phyloP scores from a whole-genome alignment of 2,329 filamentous ascomycete genomes.

The Rhinocladiella similis region DNA sequence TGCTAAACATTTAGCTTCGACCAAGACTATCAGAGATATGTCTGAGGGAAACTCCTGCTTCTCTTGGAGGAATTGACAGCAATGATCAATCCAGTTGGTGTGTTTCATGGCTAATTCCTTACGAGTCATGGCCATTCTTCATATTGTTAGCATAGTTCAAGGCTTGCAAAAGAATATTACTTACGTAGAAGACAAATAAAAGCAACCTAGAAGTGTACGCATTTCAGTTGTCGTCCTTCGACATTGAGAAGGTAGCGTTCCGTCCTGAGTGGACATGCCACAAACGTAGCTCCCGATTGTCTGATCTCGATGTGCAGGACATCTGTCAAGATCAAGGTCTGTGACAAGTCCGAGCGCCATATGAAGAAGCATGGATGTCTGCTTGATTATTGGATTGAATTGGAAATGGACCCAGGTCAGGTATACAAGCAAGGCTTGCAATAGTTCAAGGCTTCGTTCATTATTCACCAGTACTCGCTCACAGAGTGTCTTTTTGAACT shows the following conservation, averaged over 20 bases:
- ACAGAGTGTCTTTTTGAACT: slow-evolving; percentile 1
- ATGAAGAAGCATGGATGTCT: slow-evolving; percentile 11
- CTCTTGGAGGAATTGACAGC: slow-evolving; percentile 2
- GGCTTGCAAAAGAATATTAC: not conserved
- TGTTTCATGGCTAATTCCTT: slow-evolving; percentile 14
- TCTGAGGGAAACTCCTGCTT: slow-evolving; percentile 6
- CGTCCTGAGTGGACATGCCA: not conserved
- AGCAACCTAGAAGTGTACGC: slow-evolving; percentile 10
- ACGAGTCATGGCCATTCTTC: slow-evolving; percentile 8
- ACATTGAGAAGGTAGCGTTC: slow-evolving; percentile 2
- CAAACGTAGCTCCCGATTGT: slow-evolving; percentile 7
- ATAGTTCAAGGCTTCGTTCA: slow-evolving; percentile 7
- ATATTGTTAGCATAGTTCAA: not conserved
- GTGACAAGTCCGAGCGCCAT: slow-evolving; percentile 10
- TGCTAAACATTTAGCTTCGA: slow-evolving; percentile 4
- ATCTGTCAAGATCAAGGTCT: slow-evolving; percentile 14
- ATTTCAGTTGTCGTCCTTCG: slow-evolving; percentile 4
- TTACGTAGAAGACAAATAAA: slow-evolving; percentile 12
- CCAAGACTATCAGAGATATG: not conserved
- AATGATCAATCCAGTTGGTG: slow-evolving; percentile 10
- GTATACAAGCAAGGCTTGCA: slow-evolving; percentile 10
- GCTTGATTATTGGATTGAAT: slow-evolving; percentile 7
- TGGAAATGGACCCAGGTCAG: slow-evolving; percentile 11
- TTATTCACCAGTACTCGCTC: slow-evolving; percentile 6
- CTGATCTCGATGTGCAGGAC: slow-evolving; percentile 13